A percentile compares a stretch with the other conserved stretches of the same genome.
Conservation (phyloP, 2,329 filamentous ascomycete species). For the Fusarium ramigenum region DNA sequence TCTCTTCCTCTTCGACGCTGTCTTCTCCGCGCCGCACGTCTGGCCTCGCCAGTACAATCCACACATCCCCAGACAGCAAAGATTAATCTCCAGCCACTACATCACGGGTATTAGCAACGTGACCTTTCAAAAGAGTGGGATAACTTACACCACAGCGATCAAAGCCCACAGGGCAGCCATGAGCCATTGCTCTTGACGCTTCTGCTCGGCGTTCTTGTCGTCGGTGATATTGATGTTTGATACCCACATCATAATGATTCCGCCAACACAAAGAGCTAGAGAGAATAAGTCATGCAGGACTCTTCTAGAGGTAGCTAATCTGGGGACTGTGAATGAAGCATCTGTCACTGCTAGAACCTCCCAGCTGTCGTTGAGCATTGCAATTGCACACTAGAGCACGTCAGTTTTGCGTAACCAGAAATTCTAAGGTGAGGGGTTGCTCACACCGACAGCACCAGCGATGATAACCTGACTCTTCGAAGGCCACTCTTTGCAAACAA, state of each 20-base stretch:
- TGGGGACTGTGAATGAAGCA: slow-evolving; percentile 38
- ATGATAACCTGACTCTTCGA: slow-evolving; percentile 42
- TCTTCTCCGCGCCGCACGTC: slow-evolving; percentile 29
- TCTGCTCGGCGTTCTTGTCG: slow-evolving; percentile 9
- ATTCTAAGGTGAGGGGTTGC: slow-evolving; percentile 4
- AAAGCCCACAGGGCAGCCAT: slow-evolving; percentile 37
- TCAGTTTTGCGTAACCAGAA: slow-evolving; percentile 5
- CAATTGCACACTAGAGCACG: slow-evolving; percentile 41
- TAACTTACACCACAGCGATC: slow-evolving; percentile 42
- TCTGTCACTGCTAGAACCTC: slow-evolving; percentile 46
- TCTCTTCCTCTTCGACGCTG: slow-evolving; percentile 19
- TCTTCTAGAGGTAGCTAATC: slow-evolving; percentile 42
- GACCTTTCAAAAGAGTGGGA: background rate
- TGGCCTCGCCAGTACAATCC: slow-evolving; percentile 41
- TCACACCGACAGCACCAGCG: slow-evolving; percentile 47
- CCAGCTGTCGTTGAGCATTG: slow-evolving; percentile 52
- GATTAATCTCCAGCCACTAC: slow-evolving; percentile 42
- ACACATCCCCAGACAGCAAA: slow-evolving; percentile 45
- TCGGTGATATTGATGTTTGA: slow-evolving; percentile 39
- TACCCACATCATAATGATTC: slow-evolving; percentile 48
- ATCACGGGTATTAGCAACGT: background rate
- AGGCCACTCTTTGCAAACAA: slow-evolving; percentile 46
- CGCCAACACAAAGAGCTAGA: slow-evolving; percentile 47
- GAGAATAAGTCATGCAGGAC: slow-evolving; percentile 48
- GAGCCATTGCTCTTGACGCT: slow-evolving; percentile 29